Evolutionary conservation across 2,329 filamentous ascomycete genomes (phyloP).

Genomic region (Aspergillus persii): DNA sequence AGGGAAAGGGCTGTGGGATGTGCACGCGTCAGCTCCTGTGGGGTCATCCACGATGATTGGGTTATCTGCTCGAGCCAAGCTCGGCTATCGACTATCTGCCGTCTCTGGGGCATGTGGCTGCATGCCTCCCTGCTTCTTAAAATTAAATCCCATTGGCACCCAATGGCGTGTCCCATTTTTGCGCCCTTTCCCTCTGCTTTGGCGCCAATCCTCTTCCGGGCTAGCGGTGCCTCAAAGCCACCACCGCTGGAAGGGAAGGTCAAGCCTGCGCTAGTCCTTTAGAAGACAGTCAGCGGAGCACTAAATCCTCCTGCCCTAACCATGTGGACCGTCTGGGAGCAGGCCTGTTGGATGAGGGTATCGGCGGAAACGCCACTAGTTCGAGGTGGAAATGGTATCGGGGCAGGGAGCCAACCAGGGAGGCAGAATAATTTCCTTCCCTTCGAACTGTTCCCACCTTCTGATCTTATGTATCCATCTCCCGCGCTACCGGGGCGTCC

Average conservation of each 20-base stretch:
- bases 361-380: background rate
- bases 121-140: constrained; percentile 2
- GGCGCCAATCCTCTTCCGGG: background rate
- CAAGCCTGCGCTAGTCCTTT: background rate
- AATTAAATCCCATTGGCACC: constrained; percentile 2
- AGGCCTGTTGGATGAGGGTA: background rate
- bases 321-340: background rate
- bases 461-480: background rate
- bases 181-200: background rate
- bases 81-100: constrained; percentile 43
- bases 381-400: background rate
- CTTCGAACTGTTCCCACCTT: background rate
- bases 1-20: constrained; percentile 20
- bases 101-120: constrained; percentile 22
- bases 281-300: background rate
- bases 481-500: background rate
- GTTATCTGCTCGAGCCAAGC: constrained; percentile 31
- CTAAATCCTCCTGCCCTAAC: background rate
- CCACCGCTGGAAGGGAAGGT: background rate
- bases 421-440: background rate
- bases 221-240: background rate
- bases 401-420: background rate
- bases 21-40: constrained; percentile 37
- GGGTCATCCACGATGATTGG: constrained; percentile 24
- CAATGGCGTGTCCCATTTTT: constrained; percentile 5